phyloP scores from a whole-genome alignment of 2,329 filamentous ascomycete species.

The Hirsutella minnesotensis region DNA sequence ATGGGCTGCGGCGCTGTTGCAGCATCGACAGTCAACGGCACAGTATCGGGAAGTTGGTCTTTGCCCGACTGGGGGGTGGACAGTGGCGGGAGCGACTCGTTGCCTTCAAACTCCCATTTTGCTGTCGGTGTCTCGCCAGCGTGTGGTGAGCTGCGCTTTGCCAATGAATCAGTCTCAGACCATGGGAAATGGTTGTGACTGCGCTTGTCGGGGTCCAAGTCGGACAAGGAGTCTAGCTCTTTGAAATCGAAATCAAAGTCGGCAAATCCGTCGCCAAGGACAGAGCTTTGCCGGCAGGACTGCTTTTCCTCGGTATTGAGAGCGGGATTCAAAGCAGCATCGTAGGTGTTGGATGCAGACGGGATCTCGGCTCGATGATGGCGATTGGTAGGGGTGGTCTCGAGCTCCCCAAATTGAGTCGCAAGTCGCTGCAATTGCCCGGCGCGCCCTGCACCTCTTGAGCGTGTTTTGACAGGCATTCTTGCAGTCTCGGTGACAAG shows the following conservation, averaged over 20 bases:
- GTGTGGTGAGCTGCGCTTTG: constrained; percentile 17
- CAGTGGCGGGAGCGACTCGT: constrained; percentile 11
- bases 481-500: neutral
- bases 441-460: neutral
- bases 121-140: constrained; percentile 5
- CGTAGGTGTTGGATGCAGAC: neutral
- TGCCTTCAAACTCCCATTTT: constrained; percentile 13
- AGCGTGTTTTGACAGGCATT: constrained; percentile 2
- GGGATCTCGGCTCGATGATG: constrained; percentile 2
- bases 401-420: constrained; percentile 16
- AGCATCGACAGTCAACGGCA: constrained; percentile 11
- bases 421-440: constrained; percentile 6
- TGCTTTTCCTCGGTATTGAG: neutral
- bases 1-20: neutral
- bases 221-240: neutral
- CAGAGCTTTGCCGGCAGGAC: neutral
- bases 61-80: constrained; percentile 14
- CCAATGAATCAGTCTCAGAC: constrained; percentile 8
- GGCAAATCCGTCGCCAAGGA: neutral
- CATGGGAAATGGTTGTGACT: neutral
- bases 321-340: neutral
- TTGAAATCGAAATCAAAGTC: neutral
- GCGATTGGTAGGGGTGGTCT: constrained; percentile 20
- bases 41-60: constrained; percentile 17
- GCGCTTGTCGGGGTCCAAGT: neutral